These are phyloP conservation scores for Boletus patriciae DNA, from an alignment of 768 basidiomycete genomes.

Conservation along the genomic window DNA sequence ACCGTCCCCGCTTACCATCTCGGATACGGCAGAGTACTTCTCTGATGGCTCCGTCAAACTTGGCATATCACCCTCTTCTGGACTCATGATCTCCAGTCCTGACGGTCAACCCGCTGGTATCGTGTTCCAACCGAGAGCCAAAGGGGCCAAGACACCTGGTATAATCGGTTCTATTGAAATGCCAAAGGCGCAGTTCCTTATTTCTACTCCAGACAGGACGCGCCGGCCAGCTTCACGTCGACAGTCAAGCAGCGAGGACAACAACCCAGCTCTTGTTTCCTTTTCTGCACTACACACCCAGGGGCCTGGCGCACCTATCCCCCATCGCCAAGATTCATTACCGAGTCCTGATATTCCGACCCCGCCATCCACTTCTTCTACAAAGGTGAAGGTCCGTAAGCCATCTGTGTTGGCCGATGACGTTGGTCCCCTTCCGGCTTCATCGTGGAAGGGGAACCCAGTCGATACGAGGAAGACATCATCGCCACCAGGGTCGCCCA, in stretches of 20 bases:
- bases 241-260: constrained; percentile 30
- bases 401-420: constrained; percentile 35
- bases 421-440: constrained; percentile 5
- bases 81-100: constrained; percentile 87
- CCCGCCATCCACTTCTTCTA: not conserved
- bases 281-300: constrained; percentile 32
- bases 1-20: constrained; percentile 68
- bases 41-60: constrained; percentile 66
- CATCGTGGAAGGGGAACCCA: constrained; percentile 28
- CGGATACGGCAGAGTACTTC: constrained; percentile 70
- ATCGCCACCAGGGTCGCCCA: constrained; percentile 38
- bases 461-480: constrained; percentile 33
- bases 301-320: constrained; percentile 8
- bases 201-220: constrained; percentile 28
- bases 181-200: constrained; percentile 41
- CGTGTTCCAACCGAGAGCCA: constrained; percentile 80
- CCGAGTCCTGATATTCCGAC: constrained; percentile 23
- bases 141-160: constrained; percentile 39
- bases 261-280: constrained; percentile 26
- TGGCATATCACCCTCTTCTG: constrained; percentile 77
- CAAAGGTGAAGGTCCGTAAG: constrained; percentile 30
- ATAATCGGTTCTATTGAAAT: constrained; percentile 43
- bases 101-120: constrained; percentile 95
- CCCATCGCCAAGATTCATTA: constrained; percentile 27
- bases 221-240: constrained; percentile 30